phyloP scores from a whole-genome alignment of 441 rosid species.

The Arabidopsis lyrata region DNA sequence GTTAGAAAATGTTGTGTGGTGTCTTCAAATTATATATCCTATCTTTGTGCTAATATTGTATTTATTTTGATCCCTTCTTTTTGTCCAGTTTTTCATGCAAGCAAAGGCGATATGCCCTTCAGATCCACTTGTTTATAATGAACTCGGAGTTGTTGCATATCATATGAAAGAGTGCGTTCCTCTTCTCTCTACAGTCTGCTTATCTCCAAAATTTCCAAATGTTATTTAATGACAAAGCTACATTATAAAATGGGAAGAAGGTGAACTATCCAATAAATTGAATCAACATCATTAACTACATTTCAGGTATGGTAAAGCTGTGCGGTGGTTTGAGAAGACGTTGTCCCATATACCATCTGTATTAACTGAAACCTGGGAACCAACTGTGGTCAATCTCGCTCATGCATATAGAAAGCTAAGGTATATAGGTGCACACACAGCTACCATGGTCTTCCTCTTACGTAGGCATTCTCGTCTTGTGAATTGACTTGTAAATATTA shows the following conservation, averaged over 20 bases:
- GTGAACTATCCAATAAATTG: slow-evolving; percentile 13
- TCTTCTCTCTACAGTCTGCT: slow-evolving; percentile 32
- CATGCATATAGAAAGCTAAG: slow-evolving; percentile 87
- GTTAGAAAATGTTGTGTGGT: slow-evolving; percentile 7
- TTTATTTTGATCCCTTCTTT: slow-evolving; percentile 21
- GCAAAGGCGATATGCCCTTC: slow-evolving; percentile 88
- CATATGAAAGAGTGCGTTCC: slow-evolving; percentile 88
- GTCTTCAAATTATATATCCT: slow-evolving; percentile 3
- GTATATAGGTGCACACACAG: slow-evolving; percentile 48
- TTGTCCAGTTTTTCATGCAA: slow-evolving; percentile 88
- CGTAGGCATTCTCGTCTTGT: slow-evolving; percentile 1
- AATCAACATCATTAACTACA: slow-evolving; percentile 9
- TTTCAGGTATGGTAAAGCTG: slow-evolving; percentile 87
- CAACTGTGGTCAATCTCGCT: slow-evolving; percentile 90
- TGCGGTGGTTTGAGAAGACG: slow-evolving; percentile 88
- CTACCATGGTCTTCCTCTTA: slow-evolving; percentile 22
- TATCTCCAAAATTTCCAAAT: slow-evolving; percentile 10
- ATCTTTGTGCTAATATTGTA: slow-evolving; percentile 18
- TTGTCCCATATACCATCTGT: slow-evolving; percentile 74
- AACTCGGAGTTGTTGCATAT: slow-evolving; percentile 96
- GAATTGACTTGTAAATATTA: slow-evolving; percentile 6
- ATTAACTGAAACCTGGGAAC: slow-evolving; percentile 85
- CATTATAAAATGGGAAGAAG: slow-evolving; percentile 13
- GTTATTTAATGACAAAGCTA: slow-evolving; percentile 14
- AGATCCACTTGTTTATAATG: slow-evolving; percentile 94